phyloP scores from a whole-genome alignment of 2,329 filamentous ascomycete genomes.

The Alternaria sp. region DNA sequence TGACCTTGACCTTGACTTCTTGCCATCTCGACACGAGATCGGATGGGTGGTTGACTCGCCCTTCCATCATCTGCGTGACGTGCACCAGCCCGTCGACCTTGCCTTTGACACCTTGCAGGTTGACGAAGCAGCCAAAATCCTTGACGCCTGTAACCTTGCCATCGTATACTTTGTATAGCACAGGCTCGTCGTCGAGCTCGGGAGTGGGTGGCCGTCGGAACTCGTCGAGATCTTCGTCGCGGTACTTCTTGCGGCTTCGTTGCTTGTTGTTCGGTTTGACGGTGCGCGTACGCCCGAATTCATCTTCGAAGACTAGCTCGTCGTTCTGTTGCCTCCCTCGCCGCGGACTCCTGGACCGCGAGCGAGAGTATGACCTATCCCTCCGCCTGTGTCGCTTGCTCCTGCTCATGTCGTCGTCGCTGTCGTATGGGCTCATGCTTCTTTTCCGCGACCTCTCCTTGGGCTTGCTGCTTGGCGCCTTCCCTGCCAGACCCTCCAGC shows the following conservation, averaged over 20 bases:
- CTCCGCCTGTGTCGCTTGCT: constrained; percentile 55
- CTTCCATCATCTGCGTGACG: constrained; percentile 85
- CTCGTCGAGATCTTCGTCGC: constrained; percentile 62
- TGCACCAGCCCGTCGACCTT: constrained; percentile 95
- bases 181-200: constrained; percentile 82
- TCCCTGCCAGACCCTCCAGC: constrained; percentile 81
- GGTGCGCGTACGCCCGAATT: constrained; percentile 62
- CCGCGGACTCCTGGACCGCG: constrained; percentile 61
- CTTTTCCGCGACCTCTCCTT: constrained; percentile 64
- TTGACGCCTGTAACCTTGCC: constrained; percentile 92
- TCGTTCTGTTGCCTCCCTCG: constrained; percentile 55
- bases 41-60: constrained; percentile 89
- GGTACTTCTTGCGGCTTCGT: constrained; percentile 49
- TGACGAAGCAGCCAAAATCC: constrained; percentile 95
- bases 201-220: constrained; percentile 72
- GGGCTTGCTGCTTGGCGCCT: constrained; percentile 42
- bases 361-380: constrained; percentile 62
- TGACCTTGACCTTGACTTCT: constrained; percentile 89
- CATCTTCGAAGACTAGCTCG: constrained; percentile 66
- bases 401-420: constrained; percentile 55
- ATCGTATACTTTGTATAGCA: constrained; percentile 87
- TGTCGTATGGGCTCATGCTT: constrained; percentile 65
- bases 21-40: constrained; percentile 85
- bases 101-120: constrained; percentile 83
- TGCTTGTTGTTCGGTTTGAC: constrained; percentile 54